Evolutionary conservation across 495 filamentous ascomycete genomes (phyloP), one percentile per base, ranked within the genome.

Genomic region (Elasticomyces elasticus): DNA sequence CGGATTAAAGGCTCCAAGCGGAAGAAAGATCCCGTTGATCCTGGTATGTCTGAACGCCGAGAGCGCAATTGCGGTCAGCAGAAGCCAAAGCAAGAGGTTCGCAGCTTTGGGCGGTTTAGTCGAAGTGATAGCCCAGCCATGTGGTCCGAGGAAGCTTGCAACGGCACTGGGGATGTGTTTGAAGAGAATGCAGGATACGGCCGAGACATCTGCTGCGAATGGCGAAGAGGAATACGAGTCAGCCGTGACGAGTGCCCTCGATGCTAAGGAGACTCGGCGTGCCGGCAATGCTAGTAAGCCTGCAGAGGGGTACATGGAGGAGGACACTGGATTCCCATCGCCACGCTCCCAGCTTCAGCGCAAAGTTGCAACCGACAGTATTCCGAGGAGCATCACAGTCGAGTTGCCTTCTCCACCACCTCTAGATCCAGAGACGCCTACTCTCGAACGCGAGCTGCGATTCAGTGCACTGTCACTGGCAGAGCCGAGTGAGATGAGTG

Each of bases 91-190:
- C 19, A 27, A 43, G 27, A 31, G 11, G 11, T 19, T 52, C 7
- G 17, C 9, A 9, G 25, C 41, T 6, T 15, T 43, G 49, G 49
- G 49, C 17, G 24, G 2, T 9, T 27, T 52, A 5, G 37, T 52
- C 13, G 49, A 52, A 30, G 49, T 52, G 19, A 43, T 52, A 2
- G 22, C 49, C 23, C 49, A 52, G 37, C 49, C 49, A 15, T 52
- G 49, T 25, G 49, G 49, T 9, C 49, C 49, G 38, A 17, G 49
- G 35, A 52, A 52, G 31, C 19, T 52, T 19, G 49, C 35, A n/a
- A 27, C 10, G 49, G 49, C 24, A 12, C 37, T 52, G 11, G 17
- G 22, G 1, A 5, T 22, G 4, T 43, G 33, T n/a, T n/a, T 52
- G 49, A 27, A 33, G 27, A 41, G 35, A 25, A 13, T 52, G 23